Evolutionary conservation across 106 monocot genomes (phyloP), one percentile per base, ranked within the genome.

Genomic region (Posidonia australis): DNA sequence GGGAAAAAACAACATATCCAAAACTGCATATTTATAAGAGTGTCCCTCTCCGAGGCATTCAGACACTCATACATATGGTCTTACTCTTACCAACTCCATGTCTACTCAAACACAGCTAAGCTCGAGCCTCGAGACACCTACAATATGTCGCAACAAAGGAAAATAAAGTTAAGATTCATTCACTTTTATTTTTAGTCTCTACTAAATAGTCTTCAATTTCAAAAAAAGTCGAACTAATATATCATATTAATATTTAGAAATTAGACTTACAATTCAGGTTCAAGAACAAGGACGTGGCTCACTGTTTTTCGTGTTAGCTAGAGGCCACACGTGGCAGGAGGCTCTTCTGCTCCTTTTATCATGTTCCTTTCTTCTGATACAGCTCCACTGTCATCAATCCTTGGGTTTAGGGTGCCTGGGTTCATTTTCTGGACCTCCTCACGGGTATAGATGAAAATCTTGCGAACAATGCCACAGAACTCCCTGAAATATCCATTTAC

Each of bases 401-500:
- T 66, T 12, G 36, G 36, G 57, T 46, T 36, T 6, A 67, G 21
- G 22, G 64, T 64, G 29, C 74, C 70, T 5, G 74, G 70, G 52
- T 76, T 71, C 80, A 80, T 80, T 71, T 57, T 75, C 58, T 67
- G 72, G 13, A 76, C 76, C 57, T 80, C 80, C 63, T 76, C 76
- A 0, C 63, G 66, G 3, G 80, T 75, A 23, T 67, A 76, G 44
- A 80, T 80, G 58, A 56, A 76, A 20, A 80, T 80, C 67, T 76
- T 80, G 30, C 67, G 67, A 41, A 80, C 80, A 66, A 76, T 76
- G 49, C 51, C 18, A 30, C 75, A 80, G 44, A 80, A 80, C 47
- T 75, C 80, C 19, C 80, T 80, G 76, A 17, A 11, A 27, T 10
- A n/a, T 13, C 13, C 61, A 62, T 42, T 5, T 5, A 24, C 26